These are phyloP conservation scores for Saccharomycopsis olivae DNA, from an alignment of 805 yeast species.

Conservation along the genomic window DNA sequence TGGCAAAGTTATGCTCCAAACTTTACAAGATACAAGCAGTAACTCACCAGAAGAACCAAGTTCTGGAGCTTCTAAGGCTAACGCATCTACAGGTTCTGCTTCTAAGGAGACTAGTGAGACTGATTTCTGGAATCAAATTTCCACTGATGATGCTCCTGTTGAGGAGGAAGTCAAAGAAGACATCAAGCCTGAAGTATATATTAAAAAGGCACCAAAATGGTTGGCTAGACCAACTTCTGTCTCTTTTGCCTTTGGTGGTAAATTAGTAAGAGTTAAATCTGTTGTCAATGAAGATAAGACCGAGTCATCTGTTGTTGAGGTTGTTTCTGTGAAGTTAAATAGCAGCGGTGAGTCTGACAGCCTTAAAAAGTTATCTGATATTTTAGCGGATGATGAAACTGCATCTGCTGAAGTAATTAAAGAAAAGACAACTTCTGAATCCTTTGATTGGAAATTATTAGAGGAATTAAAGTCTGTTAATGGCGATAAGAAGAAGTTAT, in stretches of 20 bases:
- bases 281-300: constrained; percentile 27
- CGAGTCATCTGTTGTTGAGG: constrained; percentile 24
- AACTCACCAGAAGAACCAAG: constrained; percentile 23
- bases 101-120: constrained; percentile 34
- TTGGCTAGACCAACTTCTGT: constrained; percentile 63
- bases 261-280: constrained; percentile 45
- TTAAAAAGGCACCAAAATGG: constrained; percentile 86
- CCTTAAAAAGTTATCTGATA: constrained; percentile 28
- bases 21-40: constrained; percentile 74
- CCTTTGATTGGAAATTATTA: constrained; percentile 58
- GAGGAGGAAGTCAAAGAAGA: constrained; percentile 22
- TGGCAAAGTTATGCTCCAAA: constrained; percentile 69
- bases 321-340: constrained; percentile 15
- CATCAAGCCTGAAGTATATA: constrained; percentile 56
- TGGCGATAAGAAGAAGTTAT: constrained; percentile 40
- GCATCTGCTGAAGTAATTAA: constrained; percentile 46
- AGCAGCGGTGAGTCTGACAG: constrained; percentile 28
- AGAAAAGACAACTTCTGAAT: constrained; percentile 30
- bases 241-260: constrained; percentile 86
- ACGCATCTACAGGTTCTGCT: not conserved
- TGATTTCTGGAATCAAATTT: constrained; percentile 79
- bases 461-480: constrained; percentile 32
- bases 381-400: constrained; percentile 37
- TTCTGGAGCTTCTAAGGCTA: constrained; percentile 14
- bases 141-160: constrained; percentile 26